Conservation (phyloP, 352 stramenopile species). For the Pythium brassicae region DNA sequence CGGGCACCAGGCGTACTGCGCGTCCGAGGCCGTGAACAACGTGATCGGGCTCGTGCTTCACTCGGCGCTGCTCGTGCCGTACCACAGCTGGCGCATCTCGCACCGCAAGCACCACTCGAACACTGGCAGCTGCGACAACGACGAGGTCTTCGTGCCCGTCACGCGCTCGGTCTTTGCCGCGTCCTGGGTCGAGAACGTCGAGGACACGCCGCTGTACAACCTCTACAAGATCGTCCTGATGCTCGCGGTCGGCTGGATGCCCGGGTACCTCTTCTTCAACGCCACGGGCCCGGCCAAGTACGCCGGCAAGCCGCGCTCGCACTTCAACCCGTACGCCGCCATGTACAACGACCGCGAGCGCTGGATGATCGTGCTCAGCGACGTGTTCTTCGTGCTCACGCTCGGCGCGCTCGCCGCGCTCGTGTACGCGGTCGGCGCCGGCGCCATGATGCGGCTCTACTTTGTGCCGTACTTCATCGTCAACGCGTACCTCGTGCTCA, state of each 20-base stretch:
- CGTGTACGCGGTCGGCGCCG: slow-evolving; percentile 62
- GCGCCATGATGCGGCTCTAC: slow-evolving; percentile 93
- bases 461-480: slow-evolving; percentile 94
- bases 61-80: slow-evolving; percentile 96
- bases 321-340: slow-evolving; percentile 94
- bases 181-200: slow-evolving; percentile 74
- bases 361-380: slow-evolving; percentile 91
- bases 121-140: slow-evolving; percentile 93
- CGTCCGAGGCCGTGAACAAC: slow-evolving; percentile 94
- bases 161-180: slow-evolving; percentile 60
- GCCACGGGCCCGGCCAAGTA: slow-evolving; percentile 91
- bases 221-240: slow-evolving; percentile 94
- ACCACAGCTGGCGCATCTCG: slow-evolving; percentile 97
- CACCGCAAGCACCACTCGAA: slow-evolving; percentile 96
- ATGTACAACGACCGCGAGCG: slow-evolving; percentile 94
- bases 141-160: slow-evolving; percentile 96
- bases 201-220: slow-evolving; percentile 93
- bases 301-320: slow-evolving; percentile 78
- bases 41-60: slow-evolving; percentile 94
- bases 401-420: slow-evolving; percentile 54
- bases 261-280: slow-evolving; percentile 97
- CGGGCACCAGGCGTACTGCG: slow-evolving; percentile 96
- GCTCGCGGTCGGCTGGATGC: slow-evolving; percentile 95
- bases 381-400: slow-evolving; percentile 81
- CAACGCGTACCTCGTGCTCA: slow-evolving; percentile 96